Base-by-base conservation (phyloP, 441 rosid species). In the Melastoma candidum region DNA sequence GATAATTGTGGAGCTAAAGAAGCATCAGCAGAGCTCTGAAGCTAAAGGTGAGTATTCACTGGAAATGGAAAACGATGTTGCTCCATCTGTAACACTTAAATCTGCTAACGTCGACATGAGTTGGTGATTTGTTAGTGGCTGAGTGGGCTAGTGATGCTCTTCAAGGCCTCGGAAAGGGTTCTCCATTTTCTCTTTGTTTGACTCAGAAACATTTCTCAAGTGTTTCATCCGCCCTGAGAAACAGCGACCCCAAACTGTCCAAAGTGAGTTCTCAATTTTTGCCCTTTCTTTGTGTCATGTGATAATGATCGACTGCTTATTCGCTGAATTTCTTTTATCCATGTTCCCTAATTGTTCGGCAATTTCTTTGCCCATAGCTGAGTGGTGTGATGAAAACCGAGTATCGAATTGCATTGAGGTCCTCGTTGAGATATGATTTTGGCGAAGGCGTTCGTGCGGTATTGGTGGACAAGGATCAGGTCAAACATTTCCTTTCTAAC, bases 391-490 rank as follows among this genome's bases (percentile, higher is more conserved):
- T 90, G 98, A 85, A 74, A 76, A 72, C 77, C 41, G 96, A 90
- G 64, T 87, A 90, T 65, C 80, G 96, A 53, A 69, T 87, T 56
- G 94, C 95, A 29, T 48, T 90, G 43, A 71, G 88, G 63, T 76
- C 95, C 41, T 83, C 95, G 12, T 51, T 85, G 63, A 76, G 95
- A 29, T 46, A 69, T 68, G 98, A 92, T 75, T 92, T 92, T 61
- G 70, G 75, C 66, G 96, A 92, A 80, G 96, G 96, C 48, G 96
- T 92, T 57, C 77, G 96, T 59, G 96, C 98, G 57, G 95, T 87
- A 56, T 73, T 90, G 74, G 80, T 90, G 56, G 96, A 87, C 79
- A 87, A 83, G 70, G 98, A 90, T 71, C 95, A 90, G 96, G 95
- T 17, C 22, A 17, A 17, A 17, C 22, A 17, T 17, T 17, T 17